Conservation (phyloP, 176 grass and related monocot genomes). For the Carex myosuroides region DNA sequence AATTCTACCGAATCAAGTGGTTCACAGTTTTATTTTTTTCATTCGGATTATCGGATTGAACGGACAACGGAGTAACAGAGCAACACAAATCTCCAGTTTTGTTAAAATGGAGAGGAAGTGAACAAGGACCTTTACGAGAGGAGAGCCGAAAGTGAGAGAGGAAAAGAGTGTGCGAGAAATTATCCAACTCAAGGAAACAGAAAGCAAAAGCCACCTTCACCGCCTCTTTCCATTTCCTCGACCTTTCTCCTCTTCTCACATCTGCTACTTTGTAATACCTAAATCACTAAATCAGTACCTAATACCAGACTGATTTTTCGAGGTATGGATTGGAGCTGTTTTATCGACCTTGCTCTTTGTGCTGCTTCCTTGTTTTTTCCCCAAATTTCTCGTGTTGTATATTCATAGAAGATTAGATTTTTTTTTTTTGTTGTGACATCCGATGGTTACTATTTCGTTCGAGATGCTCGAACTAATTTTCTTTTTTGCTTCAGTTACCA, state of each 20-base stretch:
- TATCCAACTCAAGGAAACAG: neutral
- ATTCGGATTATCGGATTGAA: neutral
- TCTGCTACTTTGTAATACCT: neutral
- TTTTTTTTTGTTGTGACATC: neutral
- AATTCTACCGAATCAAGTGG: neutral
- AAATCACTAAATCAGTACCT: constrained; percentile 4
- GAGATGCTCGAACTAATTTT: neutral
- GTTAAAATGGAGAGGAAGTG: neutral
- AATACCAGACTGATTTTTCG: neutral
- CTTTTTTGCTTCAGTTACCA: neutral
- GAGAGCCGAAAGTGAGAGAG: constrained; percentile 3
- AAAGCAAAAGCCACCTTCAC: constrained; percentile 13
- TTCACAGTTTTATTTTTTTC: neutral
- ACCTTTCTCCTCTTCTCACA: neutral
- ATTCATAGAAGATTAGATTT: neutral
- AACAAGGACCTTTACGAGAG: neutral
- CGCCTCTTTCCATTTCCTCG: neutral
- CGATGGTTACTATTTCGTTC: neutral
- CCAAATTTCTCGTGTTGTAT: neutral
- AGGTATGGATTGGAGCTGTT: neutral
- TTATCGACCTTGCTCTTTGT: neutral
- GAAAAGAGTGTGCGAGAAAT: neutral
- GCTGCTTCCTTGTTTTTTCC: neutral
- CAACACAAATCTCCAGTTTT: neutral
- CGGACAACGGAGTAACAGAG: neutral